Evolutionary conservation across 2,329 filamentous ascomycete species (phyloP).

Genomic region (Venturia asperata): DNA sequence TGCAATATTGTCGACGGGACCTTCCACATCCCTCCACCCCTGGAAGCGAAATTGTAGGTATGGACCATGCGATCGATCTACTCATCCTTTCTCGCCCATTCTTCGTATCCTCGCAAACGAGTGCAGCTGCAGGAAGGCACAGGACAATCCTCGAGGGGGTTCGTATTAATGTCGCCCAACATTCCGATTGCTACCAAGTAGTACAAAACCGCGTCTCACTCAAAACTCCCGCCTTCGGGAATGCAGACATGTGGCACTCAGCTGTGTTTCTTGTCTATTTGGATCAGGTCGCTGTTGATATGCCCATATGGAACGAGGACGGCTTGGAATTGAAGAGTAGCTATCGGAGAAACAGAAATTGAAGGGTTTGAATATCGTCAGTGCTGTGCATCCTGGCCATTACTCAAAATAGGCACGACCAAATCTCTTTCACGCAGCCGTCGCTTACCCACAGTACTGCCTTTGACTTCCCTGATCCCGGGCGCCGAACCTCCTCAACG

Average conservation of each 20-base stretch:
- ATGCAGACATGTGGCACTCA: not conserved
- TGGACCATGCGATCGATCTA: not conserved
- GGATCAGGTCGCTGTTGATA: not conserved
- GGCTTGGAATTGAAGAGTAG: not conserved
- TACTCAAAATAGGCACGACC: conserved; percentile 1
- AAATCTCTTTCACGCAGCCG: not conserved
- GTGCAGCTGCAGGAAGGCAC: not conserved
- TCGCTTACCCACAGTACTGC: not conserved
- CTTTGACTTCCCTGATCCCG: not conserved
- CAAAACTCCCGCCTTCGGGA: not conserved
- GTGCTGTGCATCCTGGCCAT: not conserved
- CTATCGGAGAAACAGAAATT: not conserved
- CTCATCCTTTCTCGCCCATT: not conserved
- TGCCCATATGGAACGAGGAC: not conserved
- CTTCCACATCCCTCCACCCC: not conserved
- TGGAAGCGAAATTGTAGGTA: not conserved
- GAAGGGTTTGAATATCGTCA: not conserved
- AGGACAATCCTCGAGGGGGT: not conserved
- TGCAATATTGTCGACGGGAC: not conserved
- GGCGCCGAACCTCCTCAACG: not conserved
- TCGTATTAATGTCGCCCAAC: conserved; percentile 10
- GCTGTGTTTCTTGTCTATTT: not conserved
- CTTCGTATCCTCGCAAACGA: not conserved
- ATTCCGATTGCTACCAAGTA: conserved; percentile 4
- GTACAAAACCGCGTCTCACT: not conserved